Base-by-base conservation (phyloP, 768 basidiomycete species). In the Inosperma sp. region DNA sequence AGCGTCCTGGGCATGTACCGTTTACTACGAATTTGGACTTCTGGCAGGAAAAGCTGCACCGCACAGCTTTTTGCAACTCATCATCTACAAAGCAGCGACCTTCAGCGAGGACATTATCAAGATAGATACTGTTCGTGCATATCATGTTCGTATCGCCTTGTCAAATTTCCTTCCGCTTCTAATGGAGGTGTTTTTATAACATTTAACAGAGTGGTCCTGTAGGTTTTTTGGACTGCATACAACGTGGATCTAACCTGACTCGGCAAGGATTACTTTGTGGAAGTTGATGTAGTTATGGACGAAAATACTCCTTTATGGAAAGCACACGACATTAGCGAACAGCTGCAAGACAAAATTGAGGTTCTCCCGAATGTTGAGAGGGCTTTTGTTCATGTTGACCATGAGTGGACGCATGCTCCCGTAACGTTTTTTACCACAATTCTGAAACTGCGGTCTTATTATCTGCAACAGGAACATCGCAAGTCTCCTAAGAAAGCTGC, bases 351-450 rank as follows among this genome's bases (percentile, higher is more conserved):
- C 62, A 90, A 87, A 69, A 83, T 96, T 40, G 93, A 96, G 63
- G 79, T 82, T 13, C 71, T 96, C 31, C 91, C 93, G 2, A 87
- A 90, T 59, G 93, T 96, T 35, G 93, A 89, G 55, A 75, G 93
- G 30, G 93, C 93, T 30, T 96, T 94, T 65, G 92, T 96, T 21
- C 93, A 96, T 63, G 90, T 95, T 52, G 93, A 96, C 68, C 86
- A 95, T 61, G 93, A 95, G 69, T 86, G 87, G 5, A 86, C 84
- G n/a, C 93, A 94, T 68, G 61, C 72, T 13, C 78, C 77, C 34
- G 77, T 75, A 17, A 17, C 9, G 33, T n/a, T 22, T 26, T 26
- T 10, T 22, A 27, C 41, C 43, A 40, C 14, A 40, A 33, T 29
- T 27, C 16, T 31, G 26, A n/a, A n/a, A 22, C 47, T 31, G 23